A percentile compares a stretch with the other conserved stretches of the same genome.
phyloP scores from a whole-genome alignment of 441 rosid species.

The Hura crepitans region DNA sequence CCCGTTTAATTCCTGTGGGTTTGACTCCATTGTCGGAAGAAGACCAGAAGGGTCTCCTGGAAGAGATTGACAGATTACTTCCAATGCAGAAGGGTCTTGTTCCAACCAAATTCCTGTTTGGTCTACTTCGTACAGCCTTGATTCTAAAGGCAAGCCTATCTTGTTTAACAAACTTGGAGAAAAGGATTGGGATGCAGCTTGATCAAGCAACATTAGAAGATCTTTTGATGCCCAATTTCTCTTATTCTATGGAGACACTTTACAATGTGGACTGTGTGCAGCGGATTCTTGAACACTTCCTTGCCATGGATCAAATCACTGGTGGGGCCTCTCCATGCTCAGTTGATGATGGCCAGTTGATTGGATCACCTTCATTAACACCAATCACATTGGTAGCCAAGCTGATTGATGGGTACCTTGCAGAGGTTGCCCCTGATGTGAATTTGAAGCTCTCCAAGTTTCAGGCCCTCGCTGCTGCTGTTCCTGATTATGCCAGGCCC shows the following conservation, averaged over 20 bases:
- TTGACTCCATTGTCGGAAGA: constrained; percentile 64
- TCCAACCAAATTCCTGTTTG: constrained; percentile 73
- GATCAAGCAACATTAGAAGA: constrained; percentile 92
- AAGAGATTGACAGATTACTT: constrained; percentile 64
- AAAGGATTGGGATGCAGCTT: constrained; percentile 90
- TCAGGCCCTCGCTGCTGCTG: constrained; percentile 82
- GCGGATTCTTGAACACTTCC: constrained; percentile 79
- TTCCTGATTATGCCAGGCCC: constrained; percentile 87
- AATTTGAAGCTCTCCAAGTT: constrained; percentile 90
- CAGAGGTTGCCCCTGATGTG: constrained; percentile 94
- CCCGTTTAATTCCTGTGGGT: constrained; percentile 50
- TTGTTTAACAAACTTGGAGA: constrained; percentile 66
- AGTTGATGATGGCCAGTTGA: constrained; percentile 70
- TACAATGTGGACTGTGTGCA: constrained; percentile 91
- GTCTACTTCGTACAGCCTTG: constrained; percentile 79
- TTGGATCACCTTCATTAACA: constrained; percentile 76
- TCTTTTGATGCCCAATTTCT: constrained; percentile 88
- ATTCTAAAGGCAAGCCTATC: constrained; percentile 62
- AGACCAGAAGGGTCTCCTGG: constrained; percentile 72
- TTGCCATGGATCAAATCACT: constrained; percentile 65
- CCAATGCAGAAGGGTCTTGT: constrained; percentile 79
- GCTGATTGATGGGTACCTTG: constrained; percentile 89
- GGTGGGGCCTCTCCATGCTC: constrained; percentile 82
- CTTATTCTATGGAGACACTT: constrained; percentile 82
- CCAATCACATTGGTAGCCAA: constrained; percentile 85